A percentile compares a stretch with the other conserved stretches of the same genome.
phyloP scores from a whole-genome alignment of 441 rosid species.

The Syzygium malaccense region DNA sequence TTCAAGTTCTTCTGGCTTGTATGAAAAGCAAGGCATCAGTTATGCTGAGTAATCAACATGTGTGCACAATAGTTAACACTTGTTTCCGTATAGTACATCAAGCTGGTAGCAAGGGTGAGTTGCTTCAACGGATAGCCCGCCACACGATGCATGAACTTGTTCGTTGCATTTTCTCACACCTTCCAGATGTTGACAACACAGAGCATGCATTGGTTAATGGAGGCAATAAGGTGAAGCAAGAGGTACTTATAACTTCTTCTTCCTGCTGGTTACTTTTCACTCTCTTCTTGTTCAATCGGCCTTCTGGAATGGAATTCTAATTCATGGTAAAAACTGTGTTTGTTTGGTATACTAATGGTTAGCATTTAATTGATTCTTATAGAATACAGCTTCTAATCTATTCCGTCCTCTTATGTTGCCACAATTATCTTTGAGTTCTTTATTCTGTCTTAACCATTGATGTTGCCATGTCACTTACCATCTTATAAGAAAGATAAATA shows the following conservation, averaged over 20 bases:
- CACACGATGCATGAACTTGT: constrained; percentile 93
- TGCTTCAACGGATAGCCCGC: constrained; percentile 90
- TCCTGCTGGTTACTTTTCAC: constrained; percentile 1
- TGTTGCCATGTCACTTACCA: neutral
- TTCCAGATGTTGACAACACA: constrained; percentile 53
- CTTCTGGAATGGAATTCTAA: neutral
- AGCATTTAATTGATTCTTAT: neutral
- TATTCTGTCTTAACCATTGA: neutral
- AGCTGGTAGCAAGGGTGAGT: constrained; percentile 81
- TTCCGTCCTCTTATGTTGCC: neutral
- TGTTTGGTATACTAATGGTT: neutral
- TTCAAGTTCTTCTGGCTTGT: constrained; percentile 93
- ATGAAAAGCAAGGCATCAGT: constrained; percentile 86
- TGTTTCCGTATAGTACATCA: constrained; percentile 96
- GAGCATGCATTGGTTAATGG: constrained; percentile 38
- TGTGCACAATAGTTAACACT: constrained; percentile 78
- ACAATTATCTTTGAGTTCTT: neutral
- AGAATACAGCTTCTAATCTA: neutral
- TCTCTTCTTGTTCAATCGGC: neutral
- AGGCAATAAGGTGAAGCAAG: constrained; percentile 38
- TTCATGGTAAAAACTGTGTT: neutral
- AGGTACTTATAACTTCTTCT: constrained; percentile 31
- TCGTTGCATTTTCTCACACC: constrained; percentile 82
- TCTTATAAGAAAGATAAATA: neutral
- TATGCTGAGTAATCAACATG: constrained; percentile 76